These are phyloP conservation scores for Boletus edulis DNA, from an alignment of 768 basidiomycete species.

Conservation along the genomic window DNA sequence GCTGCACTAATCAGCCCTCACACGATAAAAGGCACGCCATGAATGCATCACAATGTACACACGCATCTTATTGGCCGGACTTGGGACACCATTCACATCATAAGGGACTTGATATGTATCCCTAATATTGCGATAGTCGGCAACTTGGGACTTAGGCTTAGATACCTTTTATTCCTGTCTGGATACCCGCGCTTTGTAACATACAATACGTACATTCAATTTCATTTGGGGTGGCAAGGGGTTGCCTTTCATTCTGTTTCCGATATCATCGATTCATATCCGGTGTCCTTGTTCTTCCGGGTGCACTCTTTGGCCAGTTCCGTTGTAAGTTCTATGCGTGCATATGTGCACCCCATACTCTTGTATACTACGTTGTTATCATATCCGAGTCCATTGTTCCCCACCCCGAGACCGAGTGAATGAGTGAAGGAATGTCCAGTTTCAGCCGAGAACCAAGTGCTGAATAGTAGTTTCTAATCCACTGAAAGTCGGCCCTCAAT, in stretches of 20 bases:
- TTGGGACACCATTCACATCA: neutral
- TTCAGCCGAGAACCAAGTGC: too few relatives aligned
- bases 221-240: constrained; percentile 18
- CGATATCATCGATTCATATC: neutral
- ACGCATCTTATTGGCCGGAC: constrained; percentile 23
- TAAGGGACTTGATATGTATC: constrained; percentile 19
- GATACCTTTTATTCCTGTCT: constrained; percentile 12
- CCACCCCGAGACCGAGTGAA: too few relatives aligned
- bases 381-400: too few relatives aligned
- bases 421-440: too few relatives aligned
- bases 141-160: constrained; percentile 7
- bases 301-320: too few relatives aligned
- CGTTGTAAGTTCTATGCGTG: too few relatives aligned
- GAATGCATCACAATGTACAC: constrained; percentile 28
- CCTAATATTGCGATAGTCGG: constrained; percentile 16
- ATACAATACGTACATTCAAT: constrained; percentile 1
- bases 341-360: too few relatives aligned
- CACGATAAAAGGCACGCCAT: constrained; percentile 8
- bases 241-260: constrained; percentile 9
- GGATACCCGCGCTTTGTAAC: constrained; percentile 16
- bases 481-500: too few relatives aligned
- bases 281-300: too few relatives aligned
- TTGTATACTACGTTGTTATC: too few relatives aligned
- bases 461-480: too few relatives aligned
- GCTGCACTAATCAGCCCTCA: neutral